Conservation (phyloP, 2,329 filamentous ascomycete genomes). For the Neocatenulostroma microsporum region DNA sequence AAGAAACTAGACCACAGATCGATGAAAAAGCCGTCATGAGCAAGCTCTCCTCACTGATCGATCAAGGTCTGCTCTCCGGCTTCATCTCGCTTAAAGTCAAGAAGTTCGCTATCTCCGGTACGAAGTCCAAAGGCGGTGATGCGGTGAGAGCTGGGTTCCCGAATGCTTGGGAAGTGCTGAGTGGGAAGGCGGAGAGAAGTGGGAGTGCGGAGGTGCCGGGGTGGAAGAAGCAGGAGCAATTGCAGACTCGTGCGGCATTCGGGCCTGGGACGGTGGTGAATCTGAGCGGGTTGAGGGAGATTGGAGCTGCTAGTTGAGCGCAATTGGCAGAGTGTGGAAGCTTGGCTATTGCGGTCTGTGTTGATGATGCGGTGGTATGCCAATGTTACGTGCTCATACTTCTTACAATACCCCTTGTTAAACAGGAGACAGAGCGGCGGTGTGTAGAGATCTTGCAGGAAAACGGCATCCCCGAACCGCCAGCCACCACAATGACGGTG, state of each 20-base stretch:
- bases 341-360: too few species aligned
- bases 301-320: slow-evolving; percentile 17
- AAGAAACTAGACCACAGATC: slow-evolving; percentile 18
- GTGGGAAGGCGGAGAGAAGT: slow-evolving; percentile 48
- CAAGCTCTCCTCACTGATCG: slow-evolving; percentile 65
- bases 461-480: too few species aligned
- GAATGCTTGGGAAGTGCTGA: slow-evolving; percentile 60
- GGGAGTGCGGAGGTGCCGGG: slow-evolving; percentile 60
- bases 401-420: too few species aligned
- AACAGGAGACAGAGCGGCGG: too few species aligned
- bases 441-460: too few species aligned
- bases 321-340: background rate
- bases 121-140: slow-evolving; percentile 47
- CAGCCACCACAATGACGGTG: too few species aligned
- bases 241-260: slow-evolving; percentile 11
- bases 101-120: slow-evolving; percentile 75
- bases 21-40: slow-evolving; percentile 52
- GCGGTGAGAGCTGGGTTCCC: slow-evolving; percentile 69
- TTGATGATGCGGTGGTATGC: too few species aligned
- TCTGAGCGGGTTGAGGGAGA: slow-evolving; percentile 47
- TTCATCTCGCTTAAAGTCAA: slow-evolving; percentile 71
- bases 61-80: slow-evolving; percentile 73
- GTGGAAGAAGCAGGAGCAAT: slow-evolving; percentile 54
- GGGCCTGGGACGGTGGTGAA: slow-evolving; percentile 51
- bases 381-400: too few species aligned